Base-by-base conservation (phyloP, 2,329 filamentous ascomycete species). In the Fusarium nelsonii region DNA sequence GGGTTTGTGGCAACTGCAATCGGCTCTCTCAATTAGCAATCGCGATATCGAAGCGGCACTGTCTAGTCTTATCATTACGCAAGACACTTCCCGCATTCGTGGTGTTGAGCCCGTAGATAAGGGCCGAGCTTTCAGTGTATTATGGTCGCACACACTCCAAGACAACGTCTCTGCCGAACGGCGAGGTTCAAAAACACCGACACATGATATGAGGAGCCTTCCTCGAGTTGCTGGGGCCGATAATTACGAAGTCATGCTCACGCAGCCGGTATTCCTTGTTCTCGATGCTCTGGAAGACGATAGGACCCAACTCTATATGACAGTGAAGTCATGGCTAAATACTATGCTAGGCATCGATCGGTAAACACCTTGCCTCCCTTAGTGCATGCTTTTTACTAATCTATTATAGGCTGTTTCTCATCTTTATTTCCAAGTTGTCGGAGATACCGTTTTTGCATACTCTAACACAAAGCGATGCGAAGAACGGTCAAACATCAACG, bases 1-100 rank as follows among this genome's bases (percentile, higher is more conserved):
- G 59, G 91, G 90, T 71, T 82, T 99, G 39, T 97, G 96, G 92
- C 89, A 93, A 69, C 82, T 99, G 52, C 94, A 98, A 72, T 87
- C 85, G 26, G 86, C 89, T 1, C 85, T 97, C 14, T 87, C 90
- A 2, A 81, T 85, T 39, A 81, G 85, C 3, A 90, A 90, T 71
- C 89, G 91, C 52, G 88, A 94, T 45, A 90, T 97, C 6, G 94
- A 97, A 78, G 93, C 92, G 26, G 88, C 92, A 0, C 88, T 97
- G 40, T 87, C 89, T 26, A 85, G 87, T 28, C 80, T 94, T 4
- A 90, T 97, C 79, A 84, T 92, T 18, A 83, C 78, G 74, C 41
- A 86, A 82, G 20, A 83, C 80, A 50, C 57, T 6, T 40, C 54
- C 15, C 41, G 32, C 6, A 28, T 57, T 8, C 43, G 58, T 12